Base-by-base conservation (phyloP, 768 basidiomycete species). In the Agaricus subrufescens region DNA sequence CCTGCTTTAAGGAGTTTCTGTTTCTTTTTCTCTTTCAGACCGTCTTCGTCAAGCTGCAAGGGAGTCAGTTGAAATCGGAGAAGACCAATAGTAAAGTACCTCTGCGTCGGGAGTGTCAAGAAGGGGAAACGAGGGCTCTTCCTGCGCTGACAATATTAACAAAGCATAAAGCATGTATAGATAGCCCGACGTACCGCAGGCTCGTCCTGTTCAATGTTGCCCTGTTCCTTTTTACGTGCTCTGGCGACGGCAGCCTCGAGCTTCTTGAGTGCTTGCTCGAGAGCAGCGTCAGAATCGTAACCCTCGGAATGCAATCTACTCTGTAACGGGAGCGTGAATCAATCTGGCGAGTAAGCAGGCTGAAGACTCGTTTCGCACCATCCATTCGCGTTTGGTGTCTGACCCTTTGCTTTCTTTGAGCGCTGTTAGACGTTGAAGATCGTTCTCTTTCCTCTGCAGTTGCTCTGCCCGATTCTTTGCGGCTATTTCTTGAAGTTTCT, bases 1-100 rank as follows among this genome's bases (percentile, higher is more conserved):
- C 91, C 92, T 0, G 94, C 93, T 69, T 97, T 98, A 74, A 95
- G 74, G 31, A 98, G 77, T 61, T 85, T 89, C 67, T 99, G 97
- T 64, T 88, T 91, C 65, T 86, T 86, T 75, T 98, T 99, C 70
- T 99, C 97, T 67, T 91, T 98, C 37, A 98, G 67, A 26, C 85
- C 80, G 40, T 96, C 94, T 65, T 98, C 95, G 62, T 92, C 91
- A 7, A 94, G 78, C 88, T 92, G 57, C 15, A 6, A 10, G 10
- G 23, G 9, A 34, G 12, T 30, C 6, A 29, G 31, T 49, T 34
- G 23, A 38, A 27, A 14, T 30, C n/a, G 50, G 51, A 25, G 27
- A 29, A 31, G n/a, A n/a, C 42, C 43, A 48, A n/a, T 1, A 59
- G 5, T 15, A 0, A 38, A 51, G 37, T 60, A 94, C 87, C 57